Conservation (phyloP, 306 rosid genomes). For the Citrullus colocynthis region DNA sequence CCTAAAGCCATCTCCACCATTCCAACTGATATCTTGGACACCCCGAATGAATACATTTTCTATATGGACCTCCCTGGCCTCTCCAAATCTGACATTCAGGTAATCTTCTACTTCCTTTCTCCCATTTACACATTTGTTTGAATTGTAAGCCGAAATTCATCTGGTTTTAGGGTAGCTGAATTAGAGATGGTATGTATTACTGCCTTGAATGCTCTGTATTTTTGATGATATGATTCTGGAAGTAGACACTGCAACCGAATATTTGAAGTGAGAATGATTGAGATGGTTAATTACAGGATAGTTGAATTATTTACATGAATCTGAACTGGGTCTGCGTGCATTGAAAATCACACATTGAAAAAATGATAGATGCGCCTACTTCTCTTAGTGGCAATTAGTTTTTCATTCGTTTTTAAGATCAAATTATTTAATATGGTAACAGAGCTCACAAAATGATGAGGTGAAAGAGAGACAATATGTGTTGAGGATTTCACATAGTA, state of each 20-base stretch:
- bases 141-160: neutral
- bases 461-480: no score
- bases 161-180: neutral
- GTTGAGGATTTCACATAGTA: no score
- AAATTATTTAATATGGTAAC: no score
- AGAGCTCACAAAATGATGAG: no score
- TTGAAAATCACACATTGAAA: no score
- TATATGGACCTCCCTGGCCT: slow-evolving; percentile 6
- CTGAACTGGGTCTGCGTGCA: neutral
- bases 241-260: no score
- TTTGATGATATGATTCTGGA: neutral
- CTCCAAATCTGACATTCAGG: slow-evolving; percentile 8
- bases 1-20: neutral
- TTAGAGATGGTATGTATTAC: neutral
- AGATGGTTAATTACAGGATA: neutral
- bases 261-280: neutral
- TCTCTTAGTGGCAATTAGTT: no score
- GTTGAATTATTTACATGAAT: neutral
- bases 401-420: no score
- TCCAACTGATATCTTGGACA: slow-evolving; percentile 2
- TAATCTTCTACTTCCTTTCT: neutral
- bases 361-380: no score
- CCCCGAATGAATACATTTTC: neutral
- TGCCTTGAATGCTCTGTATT: neutral
- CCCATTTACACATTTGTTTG: no score